Conservation (phyloP, 2,329 filamentous ascomycete genomes). For the Ophiocordyceps australis region DNA sequence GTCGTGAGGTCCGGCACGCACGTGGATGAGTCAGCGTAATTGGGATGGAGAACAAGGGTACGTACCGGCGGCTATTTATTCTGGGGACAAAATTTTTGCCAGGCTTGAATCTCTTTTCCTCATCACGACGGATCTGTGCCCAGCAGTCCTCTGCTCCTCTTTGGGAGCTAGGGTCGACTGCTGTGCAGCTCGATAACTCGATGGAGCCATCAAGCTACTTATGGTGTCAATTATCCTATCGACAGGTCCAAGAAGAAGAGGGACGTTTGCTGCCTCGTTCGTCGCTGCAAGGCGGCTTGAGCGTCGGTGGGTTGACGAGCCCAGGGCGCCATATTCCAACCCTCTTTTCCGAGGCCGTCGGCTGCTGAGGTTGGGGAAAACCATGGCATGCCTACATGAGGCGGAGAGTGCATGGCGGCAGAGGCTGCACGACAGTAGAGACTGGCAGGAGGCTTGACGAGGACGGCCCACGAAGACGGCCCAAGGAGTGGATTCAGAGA, state of each 20-base stretch:
- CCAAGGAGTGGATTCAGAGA: too few relatives aligned
- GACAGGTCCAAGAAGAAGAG: slow-evolving; percentile 83
- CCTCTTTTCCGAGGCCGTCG: slow-evolving; percentile 82
- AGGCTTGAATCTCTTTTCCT: slow-evolving; percentile 13
- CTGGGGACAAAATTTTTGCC: slow-evolving; percentile 15
- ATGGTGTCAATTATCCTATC: slow-evolving; percentile 83
- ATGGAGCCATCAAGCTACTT: slow-evolving; percentile 58
- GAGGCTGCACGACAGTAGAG: too few relatives aligned
- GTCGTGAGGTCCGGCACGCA: too few relatives aligned
- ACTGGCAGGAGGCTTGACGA: too few relatives aligned
- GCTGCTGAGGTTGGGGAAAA: slow-evolving; percentile 81
- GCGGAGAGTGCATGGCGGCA: too few relatives aligned
- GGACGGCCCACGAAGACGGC: too few relatives aligned
- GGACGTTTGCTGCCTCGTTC: slow-evolving; percentile 47
- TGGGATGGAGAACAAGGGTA: too few relatives aligned
- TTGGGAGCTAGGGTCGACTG: slow-evolving; percentile 47
- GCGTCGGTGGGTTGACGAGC: slow-evolving; percentile 38
- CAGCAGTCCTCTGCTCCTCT: slow-evolving; percentile 51
- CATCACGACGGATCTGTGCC: slow-evolving; percentile 63
- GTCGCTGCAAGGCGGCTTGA: slow-evolving; percentile 41
- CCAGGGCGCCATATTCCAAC: slow-evolving; percentile 71
- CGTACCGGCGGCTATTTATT: too few relatives aligned
- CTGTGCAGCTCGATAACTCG: slow-evolving; percentile 68
- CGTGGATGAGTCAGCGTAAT: too few relatives aligned
- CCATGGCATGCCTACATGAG: slow-evolving; percentile 65